Evolutionary conservation across 2,329 filamentous ascomycete species (phyloP), one percentile per base, ranked within the genome.

Genomic region (Diaporthe nobilis): DNA sequence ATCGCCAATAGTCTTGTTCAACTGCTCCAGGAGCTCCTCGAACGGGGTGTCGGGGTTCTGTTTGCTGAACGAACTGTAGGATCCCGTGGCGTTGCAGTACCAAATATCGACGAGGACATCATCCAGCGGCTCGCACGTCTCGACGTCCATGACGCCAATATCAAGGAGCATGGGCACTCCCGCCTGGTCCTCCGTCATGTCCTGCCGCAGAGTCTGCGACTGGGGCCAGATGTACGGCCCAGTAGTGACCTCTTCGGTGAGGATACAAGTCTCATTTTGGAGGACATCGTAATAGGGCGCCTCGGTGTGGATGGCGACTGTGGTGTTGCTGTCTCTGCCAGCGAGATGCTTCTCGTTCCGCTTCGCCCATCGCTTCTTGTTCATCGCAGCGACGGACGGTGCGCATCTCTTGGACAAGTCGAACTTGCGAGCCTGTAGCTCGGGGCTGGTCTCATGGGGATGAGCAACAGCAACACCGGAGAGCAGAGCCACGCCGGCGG

Each of bases 131-230:
- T 80, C 76, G 78, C 83, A 84, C 71, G 80, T 83, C 28, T 78
- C 78, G 22, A 80, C 78, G 72, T 85, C 81, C 57, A 84, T 78
- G 57, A 83, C 77, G 55, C 83, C 82, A 22, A 83, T 74, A 47
- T 84, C 83, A 20, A 84, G 78, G 68, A 81, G 80, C 39, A 85
- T 72, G 9, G 81, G 79, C 17, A 85, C 77, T 71, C 83, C 83
- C 5, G 73, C 75, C 72, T 83, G 80, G 58, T 78, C 80, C 58
- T 85, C 83, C 15, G 78, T 79, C 73, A 84, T 81, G 72, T 84
- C 80, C 58, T 73, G 77, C 72, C 82, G 82, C 67, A 84, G 82
- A 12, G 82, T 78, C 78, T 78, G 73, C 17, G 82, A 81, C 57
- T 75, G 78, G 8, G 84, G 79, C 77, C 73, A 78, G 25, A 76